A percentile compares a stretch with the other conserved stretches of the same genome.
phyloP scores from a whole-genome alignment of 2,329 filamentous ascomycete species.

The Ceratocystis diversiconidia region DNA sequence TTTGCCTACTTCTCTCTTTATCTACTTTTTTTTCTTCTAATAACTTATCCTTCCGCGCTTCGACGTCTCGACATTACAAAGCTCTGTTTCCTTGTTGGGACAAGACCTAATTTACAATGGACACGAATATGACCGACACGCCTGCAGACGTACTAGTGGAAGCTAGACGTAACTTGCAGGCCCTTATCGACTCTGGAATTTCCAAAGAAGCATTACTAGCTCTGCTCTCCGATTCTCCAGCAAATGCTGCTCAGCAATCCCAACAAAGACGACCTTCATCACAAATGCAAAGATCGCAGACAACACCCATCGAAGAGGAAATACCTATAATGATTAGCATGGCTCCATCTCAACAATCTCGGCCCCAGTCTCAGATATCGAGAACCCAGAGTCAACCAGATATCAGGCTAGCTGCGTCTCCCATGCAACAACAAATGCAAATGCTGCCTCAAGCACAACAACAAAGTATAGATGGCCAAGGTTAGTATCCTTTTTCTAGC shows the following conservation, averaged over 20 bases:
- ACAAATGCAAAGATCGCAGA: constrained; percentile 18
- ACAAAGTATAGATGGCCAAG: constrained; percentile 10
- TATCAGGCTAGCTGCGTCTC: constrained; percentile 25
- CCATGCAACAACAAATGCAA: constrained; percentile 24
- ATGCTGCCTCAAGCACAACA: constrained; percentile 4
- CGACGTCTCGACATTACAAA: not conserved
- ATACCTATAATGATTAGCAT: constrained; percentile 18
- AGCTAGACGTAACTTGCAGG: constrained; percentile 33
- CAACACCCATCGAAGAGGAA: constrained; percentile 17
- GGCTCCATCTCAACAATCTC: constrained; percentile 17
- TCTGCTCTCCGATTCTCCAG: constrained; percentile 19
- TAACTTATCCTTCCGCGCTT: not conserved
- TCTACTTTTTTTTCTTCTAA: not conserved
- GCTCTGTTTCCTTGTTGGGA: not conserved
- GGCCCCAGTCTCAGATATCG: constrained; percentile 1
- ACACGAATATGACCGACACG: constrained; percentile 22
- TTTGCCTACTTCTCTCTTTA: not conserved
- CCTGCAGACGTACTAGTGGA: constrained; percentile 33
- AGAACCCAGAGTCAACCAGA: constrained; percentile 18
- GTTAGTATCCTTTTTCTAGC: constrained; percentile 7
- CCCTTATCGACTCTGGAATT: constrained; percentile 32
- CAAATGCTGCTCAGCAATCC: constrained; percentile 9
- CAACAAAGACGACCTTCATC: constrained; percentile 15
- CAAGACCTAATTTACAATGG: constrained; percentile 8
- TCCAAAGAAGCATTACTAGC: constrained; percentile 29